A percentile compares a stretch with the other conserved stretches of the same genome.
These are phyloP conservation scores for Xylaria sp. DNA, from an alignment of 2,329 filamentous ascomycete species.

Conservation along the genomic window DNA sequence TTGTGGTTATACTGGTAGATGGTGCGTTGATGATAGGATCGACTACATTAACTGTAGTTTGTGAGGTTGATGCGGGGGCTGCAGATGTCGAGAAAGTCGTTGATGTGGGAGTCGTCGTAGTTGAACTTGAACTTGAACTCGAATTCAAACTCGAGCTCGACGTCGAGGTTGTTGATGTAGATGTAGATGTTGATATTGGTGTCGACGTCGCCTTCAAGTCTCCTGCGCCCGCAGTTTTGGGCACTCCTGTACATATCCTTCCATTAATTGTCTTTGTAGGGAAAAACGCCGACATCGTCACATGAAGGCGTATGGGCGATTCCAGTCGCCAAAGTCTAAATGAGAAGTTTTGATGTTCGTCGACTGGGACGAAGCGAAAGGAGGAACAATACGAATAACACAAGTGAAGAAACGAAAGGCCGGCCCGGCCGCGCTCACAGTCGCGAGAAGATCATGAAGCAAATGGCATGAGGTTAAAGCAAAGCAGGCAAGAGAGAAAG, in stretches of 20 bases:
- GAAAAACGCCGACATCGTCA: conserved; percentile 53
- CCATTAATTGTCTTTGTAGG: conserved; percentile 54
- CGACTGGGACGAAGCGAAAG: conserved; percentile 37
- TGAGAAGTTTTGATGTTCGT: conserved; percentile 26
- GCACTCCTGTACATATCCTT: conserved; percentile 60
- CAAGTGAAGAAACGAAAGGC: conserved; percentile 43
- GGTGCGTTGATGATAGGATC: neutral
- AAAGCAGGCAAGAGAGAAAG: conserved; percentile 17
- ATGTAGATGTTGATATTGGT: conserved; percentile 18
- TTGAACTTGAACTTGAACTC: neutral
- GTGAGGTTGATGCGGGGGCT: neutral
- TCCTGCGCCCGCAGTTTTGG: conserved; percentile 36
- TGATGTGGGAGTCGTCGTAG: neutral
- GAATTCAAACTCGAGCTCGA: conserved; percentile 18
- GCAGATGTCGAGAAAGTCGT: conserved; percentile 28
- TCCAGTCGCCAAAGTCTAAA: conserved; percentile 48
- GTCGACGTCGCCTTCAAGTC: conserved; percentile 21
- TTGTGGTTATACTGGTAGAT: neutral
- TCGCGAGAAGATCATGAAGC: conserved; percentile 49
- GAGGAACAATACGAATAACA: conserved; percentile 39
- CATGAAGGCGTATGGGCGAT: conserved; percentile 45
- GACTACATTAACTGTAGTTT: conserved; percentile 5
- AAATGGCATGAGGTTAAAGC: conserved; percentile 30
- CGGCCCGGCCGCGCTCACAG: conserved; percentile 47
- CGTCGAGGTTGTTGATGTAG: conserved; percentile 15